Conservation (phyloP, 2,329 filamentous ascomycete species). For the Blumeria hordei region DNA sequence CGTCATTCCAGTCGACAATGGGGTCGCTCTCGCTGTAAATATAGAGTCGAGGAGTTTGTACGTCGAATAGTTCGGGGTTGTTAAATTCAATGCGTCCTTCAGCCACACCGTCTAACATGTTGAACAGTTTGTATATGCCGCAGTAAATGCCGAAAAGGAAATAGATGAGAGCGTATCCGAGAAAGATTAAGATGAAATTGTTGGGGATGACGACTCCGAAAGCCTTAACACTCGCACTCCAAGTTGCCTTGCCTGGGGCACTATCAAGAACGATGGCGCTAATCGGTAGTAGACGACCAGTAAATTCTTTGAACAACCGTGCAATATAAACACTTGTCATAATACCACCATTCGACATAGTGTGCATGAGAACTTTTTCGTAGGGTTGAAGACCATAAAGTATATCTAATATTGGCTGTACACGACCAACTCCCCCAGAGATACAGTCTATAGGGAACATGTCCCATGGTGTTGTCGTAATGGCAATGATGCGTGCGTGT, state of each 20-base stretch:
- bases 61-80: constrained; percentile 5
- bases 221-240: constrained; percentile 5
- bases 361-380: constrained; percentile 18
- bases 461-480: constrained; percentile 22
- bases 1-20: constrained; percentile 10
- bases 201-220: constrained; percentile 11
- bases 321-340: constrained; percentile 18
- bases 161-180: constrained; percentile 4
- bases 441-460: constrained; percentile 1
- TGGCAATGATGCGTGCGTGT: constrained; percentile 21
- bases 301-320: constrained; percentile 15
- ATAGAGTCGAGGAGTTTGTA: constrained; percentile 8
- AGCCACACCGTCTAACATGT: constrained; percentile 5
- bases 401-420: constrained; percentile 17
- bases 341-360: constrained; percentile 26
- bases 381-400: constrained; percentile 10
- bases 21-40: constrained; percentile 10
- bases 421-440: constrained; percentile 16
- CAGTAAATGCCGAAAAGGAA: background rate
- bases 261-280: constrained; percentile 21
- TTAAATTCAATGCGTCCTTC: constrained; percentile 7
- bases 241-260: constrained; percentile 17
- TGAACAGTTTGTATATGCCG: background rate
- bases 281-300: constrained; percentile 16
- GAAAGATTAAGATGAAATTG: constrained; percentile 4